These are phyloP conservation scores for Waltergamsia citrina DNA, from an alignment of 2,329 filamentous ascomycete genomes.

Conservation along the genomic window DNA sequence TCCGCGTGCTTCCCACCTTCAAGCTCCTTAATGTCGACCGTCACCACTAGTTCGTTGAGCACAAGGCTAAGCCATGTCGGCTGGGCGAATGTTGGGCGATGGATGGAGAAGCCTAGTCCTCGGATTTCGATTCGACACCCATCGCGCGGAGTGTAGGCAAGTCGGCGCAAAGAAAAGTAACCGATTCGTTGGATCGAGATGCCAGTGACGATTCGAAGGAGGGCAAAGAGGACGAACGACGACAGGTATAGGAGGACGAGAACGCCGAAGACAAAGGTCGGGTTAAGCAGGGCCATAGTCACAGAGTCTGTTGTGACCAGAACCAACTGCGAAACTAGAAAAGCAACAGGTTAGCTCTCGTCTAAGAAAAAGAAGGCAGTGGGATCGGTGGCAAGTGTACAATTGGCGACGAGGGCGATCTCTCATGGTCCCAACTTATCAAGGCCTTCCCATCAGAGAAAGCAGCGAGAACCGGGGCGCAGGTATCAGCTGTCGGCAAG, in stretches of 20 bases:
- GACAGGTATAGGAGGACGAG: constrained; percentile 79
- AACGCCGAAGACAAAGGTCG: constrained; percentile 80
- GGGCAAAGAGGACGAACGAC: constrained; percentile 87
- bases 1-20: constrained; percentile 33
- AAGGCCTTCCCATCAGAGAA: neutral
- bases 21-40: constrained; percentile 64
- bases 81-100: constrained; percentile 92
- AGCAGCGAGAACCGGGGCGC: too few relatives aligned
- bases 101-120: constrained; percentile 76
- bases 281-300: constrained; percentile 56
- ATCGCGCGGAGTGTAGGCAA: constrained; percentile 83
- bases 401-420: too few relatives aligned
- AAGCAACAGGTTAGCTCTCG: neutral
- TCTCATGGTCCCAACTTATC: neutral
- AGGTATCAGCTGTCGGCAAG: too few relatives aligned
- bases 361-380: neutral
- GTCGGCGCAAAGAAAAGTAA: constrained; percentile 81
- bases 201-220: constrained; percentile 85
- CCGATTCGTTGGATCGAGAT: constrained; percentile 93
- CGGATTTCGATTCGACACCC: constrained; percentile 85
- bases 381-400: too few relatives aligned
- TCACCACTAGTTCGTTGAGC: constrained; percentile 75
- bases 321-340: neutral
- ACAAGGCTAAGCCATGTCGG: constrained; percentile 94
- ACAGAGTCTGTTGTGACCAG: constrained; percentile 1